Conservation (phyloP, 108 stramenopile genomes). For the Cylindrotheca fusiformis region DNA sequence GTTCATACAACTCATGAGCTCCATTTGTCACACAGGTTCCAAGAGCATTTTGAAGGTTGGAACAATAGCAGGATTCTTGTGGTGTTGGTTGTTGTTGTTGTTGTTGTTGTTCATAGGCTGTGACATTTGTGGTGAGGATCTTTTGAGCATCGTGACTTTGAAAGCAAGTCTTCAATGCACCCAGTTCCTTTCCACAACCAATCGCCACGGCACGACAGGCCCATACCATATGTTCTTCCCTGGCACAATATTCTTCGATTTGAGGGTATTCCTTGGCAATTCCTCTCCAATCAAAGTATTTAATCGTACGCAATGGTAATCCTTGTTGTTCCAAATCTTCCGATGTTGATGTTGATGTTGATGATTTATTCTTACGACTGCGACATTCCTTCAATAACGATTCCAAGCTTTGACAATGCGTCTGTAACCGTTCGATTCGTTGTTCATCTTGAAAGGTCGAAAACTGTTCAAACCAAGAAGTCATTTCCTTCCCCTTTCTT, state of each 20-base stretch:
- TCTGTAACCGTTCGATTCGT: slow-evolving; percentile 33
- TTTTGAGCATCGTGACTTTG: slow-evolving; percentile 15
- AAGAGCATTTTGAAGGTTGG: slow-evolving; percentile 21
- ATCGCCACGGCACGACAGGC: slow-evolving; percentile 43
- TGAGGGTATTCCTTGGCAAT: slow-evolving; percentile 1
- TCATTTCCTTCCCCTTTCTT: too few relatives aligned
- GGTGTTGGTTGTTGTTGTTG: not conserved
- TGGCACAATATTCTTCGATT: slow-evolving; percentile 23
- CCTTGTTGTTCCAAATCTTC: not conserved
- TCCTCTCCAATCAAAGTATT: slow-evolving; percentile 48
- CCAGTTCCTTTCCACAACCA: slow-evolving; percentile 39
- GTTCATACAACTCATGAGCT: slow-evolving; percentile 20
- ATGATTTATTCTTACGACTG: not conserved
- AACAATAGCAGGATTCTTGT: too few relatives aligned
- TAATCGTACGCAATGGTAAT: slow-evolving; percentile 25
- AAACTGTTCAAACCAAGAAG: slow-evolving; percentile 15
- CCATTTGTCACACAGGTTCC: slow-evolving; percentile 29
- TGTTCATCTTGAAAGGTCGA: slow-evolving; percentile 31
- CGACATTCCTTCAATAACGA: slow-evolving; percentile 24
- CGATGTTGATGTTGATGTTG: slow-evolving; percentile 6
- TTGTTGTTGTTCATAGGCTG: slow-evolving; percentile 22
- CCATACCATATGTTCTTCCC: slow-evolving; percentile 49
- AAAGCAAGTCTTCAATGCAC: slow-evolving; percentile 31
- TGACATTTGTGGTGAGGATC: slow-evolving; percentile 16
- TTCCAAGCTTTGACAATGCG: slow-evolving; percentile 25